These are phyloP conservation scores for Coniochaeta sp. DNA, from an alignment of 2,329 filamentous ascomycete genomes.

Conservation along the genomic window DNA sequence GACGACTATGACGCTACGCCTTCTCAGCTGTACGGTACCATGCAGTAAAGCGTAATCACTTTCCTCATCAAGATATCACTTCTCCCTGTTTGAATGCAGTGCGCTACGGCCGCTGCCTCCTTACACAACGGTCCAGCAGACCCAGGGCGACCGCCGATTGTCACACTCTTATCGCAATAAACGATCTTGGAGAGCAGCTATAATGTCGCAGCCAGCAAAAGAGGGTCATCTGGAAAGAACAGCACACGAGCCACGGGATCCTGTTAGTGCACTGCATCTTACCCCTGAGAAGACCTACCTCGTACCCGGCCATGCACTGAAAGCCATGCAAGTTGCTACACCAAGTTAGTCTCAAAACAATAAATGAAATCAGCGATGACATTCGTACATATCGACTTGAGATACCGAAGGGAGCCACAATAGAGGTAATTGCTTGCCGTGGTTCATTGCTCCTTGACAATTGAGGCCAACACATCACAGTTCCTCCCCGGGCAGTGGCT, in stretches of 20 bases:
- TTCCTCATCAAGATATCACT: too few species aligned
- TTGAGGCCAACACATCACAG: slow-evolving; percentile 26
- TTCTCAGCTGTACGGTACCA: neutral
- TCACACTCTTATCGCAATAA: neutral
- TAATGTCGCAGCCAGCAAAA: neutral
- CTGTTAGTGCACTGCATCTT: neutral
- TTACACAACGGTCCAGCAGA: too few species aligned
- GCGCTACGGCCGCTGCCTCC: too few species aligned
- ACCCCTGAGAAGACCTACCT: too few species aligned
- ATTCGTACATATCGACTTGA: slow-evolving; percentile 63
- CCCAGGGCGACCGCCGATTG: neutral
- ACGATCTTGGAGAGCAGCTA: neutral
- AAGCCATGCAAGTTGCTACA: slow-evolving; percentile 41
- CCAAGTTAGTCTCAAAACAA: slow-evolving; percentile 49
- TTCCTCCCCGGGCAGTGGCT: slow-evolving; percentile 86
- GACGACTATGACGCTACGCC: neutral
- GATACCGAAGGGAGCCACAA: slow-evolving; percentile 38
- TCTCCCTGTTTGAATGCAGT: too few species aligned
- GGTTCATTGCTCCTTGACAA: neutral
- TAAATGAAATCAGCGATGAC: slow-evolving; percentile 58
- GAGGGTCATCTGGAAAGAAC: neutral
- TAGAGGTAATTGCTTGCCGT: slow-evolving; percentile 34
- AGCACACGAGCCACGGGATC: neutral
- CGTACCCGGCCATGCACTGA: neutral
- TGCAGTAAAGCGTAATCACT: neutral